phyloP scores from a whole-genome alignment of 176 grass and related monocot genomes.

The Lolium perenne region DNA sequence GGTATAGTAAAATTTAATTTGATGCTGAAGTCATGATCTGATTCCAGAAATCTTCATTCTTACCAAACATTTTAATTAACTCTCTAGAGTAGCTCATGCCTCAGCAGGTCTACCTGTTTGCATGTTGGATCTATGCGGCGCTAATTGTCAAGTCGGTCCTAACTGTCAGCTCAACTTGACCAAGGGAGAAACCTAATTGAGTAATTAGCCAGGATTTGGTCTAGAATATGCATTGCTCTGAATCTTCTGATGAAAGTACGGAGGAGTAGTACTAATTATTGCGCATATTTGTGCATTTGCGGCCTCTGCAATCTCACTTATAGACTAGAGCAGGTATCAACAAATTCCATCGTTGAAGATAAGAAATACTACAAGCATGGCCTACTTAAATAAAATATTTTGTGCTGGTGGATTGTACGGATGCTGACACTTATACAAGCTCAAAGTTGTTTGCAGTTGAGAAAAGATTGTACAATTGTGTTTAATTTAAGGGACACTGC shows the following conservation, averaged over 20 bases:
- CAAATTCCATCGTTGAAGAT: constrained; percentile 8
- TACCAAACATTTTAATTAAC: constrained; percentile 40
- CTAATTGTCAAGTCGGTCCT: background rate
- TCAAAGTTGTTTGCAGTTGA: constrained; percentile 43
- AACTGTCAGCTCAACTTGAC: constrained; percentile 15
- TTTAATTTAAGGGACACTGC: constrained; percentile 30
- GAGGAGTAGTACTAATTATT: background rate
- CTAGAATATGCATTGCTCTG: background rate
- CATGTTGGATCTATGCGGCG: constrained; percentile 31
- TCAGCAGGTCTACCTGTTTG: constrained; percentile 36
- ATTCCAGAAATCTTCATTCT: constrained; percentile 37
- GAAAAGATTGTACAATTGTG: background rate
- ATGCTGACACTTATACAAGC: constrained; percentile 25
- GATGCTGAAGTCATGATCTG: constrained; percentile 30
- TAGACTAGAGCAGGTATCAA: background rate
- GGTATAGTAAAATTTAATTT: constrained; percentile 8
- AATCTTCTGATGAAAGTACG: background rate
- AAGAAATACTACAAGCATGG: background rate
- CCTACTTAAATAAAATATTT: background rate
- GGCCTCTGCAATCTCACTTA: constrained; percentile 5
- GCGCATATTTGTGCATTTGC: background rate
- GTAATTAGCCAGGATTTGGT: background rate
- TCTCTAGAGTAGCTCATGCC: constrained; percentile 25
- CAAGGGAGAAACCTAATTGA: background rate
- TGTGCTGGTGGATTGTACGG: constrained; percentile 17